Percentiles rank a stretch among this genome's conserved stretches.
Evolutionary conservation across 495 filamentous ascomycete species (phyloP).

Genomic region (Tuber melanosporum): DNA sequence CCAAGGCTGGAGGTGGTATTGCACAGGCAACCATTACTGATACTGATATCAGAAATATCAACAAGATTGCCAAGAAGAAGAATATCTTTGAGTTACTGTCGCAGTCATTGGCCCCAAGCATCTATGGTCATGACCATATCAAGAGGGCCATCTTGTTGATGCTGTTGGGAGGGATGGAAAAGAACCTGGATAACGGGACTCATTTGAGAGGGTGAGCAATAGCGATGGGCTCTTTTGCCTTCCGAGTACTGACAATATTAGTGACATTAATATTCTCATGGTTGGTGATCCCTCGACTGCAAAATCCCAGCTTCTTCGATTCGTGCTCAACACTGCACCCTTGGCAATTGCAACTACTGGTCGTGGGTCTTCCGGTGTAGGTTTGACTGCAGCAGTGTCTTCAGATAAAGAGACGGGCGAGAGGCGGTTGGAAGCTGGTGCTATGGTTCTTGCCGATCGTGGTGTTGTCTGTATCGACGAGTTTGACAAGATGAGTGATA

Average conservation of each 20-base stretch:
- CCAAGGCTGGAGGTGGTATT: constrained; percentile 90
- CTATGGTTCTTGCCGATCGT: constrained; percentile 96
- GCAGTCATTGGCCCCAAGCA: constrained; percentile 96
- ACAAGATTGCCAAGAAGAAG: constrained; percentile 92
- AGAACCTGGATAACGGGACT: constrained; percentile 96
- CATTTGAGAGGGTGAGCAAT: constrained; percentile 68
- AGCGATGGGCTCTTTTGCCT: not conserved
- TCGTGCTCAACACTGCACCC: constrained; percentile 95
- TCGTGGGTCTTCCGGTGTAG: constrained; percentile 93
- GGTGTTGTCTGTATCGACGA: constrained; percentile 99
- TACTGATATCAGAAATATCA: constrained; percentile 96
- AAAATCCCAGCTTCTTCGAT: constrained; percentile 94
- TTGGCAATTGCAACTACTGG: constrained; percentile 96
- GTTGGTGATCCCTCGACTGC: constrained; percentile 98
- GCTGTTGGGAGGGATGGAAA: constrained; percentile 97
- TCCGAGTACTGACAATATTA: constrained; percentile 16
- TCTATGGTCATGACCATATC: constrained; percentile 95
- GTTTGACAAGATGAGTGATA: constrained; percentile 99
- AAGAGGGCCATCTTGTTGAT: constrained; percentile 97
- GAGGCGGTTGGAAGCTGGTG: constrained; percentile 88
- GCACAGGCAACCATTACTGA: constrained; percentile 92
- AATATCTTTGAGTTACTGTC: constrained; percentile 88
- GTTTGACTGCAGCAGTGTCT: constrained; percentile 95
- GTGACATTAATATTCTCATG: constrained; percentile 98
- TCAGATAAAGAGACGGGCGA: constrained; percentile 97